These are phyloP conservation scores for Salvia splendens DNA, from an alignment of 257 asterid species.

Conservation along the genomic window DNA sequence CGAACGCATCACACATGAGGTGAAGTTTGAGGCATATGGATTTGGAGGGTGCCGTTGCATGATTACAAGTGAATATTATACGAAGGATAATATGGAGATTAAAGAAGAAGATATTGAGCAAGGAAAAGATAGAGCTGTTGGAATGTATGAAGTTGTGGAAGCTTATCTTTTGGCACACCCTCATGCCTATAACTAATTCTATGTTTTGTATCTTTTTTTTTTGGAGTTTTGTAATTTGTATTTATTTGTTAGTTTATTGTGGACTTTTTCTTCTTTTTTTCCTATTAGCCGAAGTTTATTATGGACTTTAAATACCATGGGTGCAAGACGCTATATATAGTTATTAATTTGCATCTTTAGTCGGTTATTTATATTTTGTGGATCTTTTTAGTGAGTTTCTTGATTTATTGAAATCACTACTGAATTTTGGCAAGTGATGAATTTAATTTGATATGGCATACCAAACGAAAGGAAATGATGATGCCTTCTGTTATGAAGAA, in stretches of 20 bases:
- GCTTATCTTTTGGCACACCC: constrained; percentile 56
- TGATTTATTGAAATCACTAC: no score
- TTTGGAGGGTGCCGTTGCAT: constrained; percentile 51
- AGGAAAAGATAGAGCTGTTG: constrained; percentile 48
- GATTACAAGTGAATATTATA: constrained; percentile 45
- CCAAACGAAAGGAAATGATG: no score
- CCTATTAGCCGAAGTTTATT: no score
- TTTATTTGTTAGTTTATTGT: neutral
- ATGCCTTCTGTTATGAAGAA: no score
- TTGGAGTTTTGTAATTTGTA: neutral
- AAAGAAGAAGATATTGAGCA: constrained; percentile 52
- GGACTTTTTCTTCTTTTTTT: neutral
- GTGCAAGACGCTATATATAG: no score
- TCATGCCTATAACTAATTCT: constrained; percentile 32
- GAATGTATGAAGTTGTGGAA: constrained; percentile 45
- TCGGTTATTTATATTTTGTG: no score
- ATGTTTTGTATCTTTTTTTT: neutral
- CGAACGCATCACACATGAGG: constrained; percentile 45
- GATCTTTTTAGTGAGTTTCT: no score
- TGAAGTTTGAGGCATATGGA: constrained; percentile 56
- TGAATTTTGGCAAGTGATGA: no score
- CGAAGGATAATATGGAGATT: constrained; percentile 43
- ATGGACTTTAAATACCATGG: no score
- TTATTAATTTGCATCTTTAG: neutral
- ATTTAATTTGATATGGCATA: no score